Conservation (phyloP, 805 yeast genomes). For the Candida broadrunensis region DNA sequence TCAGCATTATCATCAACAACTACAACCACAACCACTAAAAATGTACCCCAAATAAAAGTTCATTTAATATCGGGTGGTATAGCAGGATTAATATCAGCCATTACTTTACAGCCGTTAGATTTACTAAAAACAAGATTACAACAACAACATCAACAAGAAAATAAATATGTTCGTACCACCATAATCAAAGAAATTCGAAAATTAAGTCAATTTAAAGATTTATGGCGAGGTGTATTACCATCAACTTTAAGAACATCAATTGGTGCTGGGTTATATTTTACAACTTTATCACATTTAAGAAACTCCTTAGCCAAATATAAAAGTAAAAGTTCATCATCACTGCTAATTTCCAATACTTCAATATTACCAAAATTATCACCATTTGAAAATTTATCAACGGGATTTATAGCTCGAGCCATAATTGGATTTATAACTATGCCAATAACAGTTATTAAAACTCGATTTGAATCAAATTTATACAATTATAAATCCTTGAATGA, state of each 20-base stretch:
- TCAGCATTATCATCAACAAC: background rate
- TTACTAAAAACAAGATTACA: constrained; percentile 82
- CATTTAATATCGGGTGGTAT: constrained; percentile 79
- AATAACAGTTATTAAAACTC: constrained; percentile 81
- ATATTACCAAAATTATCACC: constrained; percentile 69
- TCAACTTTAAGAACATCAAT: constrained; percentile 85
- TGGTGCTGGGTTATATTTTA: constrained; percentile 84
- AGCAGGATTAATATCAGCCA: constrained; percentile 82
- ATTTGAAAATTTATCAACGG: constrained; percentile 67
- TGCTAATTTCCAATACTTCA: constrained; percentile 3
- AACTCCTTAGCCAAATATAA: constrained; percentile 40
- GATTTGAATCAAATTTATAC: constrained; percentile 82
- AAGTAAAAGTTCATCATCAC: constrained; percentile 6
- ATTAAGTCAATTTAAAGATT: constrained; percentile 39
- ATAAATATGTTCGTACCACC: constrained; percentile 21
- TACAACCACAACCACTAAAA: background rate
- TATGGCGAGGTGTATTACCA: constrained; percentile 95
- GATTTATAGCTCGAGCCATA: constrained; percentile 72
- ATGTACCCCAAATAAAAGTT: constrained; percentile 17
- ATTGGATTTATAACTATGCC: constrained; percentile 95
- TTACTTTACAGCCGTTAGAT: constrained; percentile 84
- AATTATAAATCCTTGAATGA: constrained; percentile 60
- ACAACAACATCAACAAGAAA: constrained; percentile 28
- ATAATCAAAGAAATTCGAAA: constrained; percentile 42
- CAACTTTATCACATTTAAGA: constrained; percentile 66